phyloP scores from a whole-genome alignment of 192 early-diverging fungal genomes.

The Pilobolus umbonatus region DNA sequence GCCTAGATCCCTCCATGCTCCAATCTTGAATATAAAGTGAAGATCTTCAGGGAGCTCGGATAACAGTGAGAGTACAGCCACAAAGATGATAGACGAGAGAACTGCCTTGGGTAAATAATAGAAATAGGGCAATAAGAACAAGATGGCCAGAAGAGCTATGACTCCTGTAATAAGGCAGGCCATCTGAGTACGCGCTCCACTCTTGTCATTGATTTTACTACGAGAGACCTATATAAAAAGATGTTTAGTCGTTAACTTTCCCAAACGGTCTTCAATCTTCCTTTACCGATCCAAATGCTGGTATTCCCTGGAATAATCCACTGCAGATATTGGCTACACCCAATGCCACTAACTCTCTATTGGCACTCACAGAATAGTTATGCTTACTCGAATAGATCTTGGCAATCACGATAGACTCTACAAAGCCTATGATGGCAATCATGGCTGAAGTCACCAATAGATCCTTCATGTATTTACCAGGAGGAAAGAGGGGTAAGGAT shows the following conservation, averaged over 20 bases:
- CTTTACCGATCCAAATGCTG: slow-evolving; percentile 36
- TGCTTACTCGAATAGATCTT: slow-evolving; percentile 90
- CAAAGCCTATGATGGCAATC: slow-evolving; percentile 95
- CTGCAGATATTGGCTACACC: slow-evolving; percentile 83
- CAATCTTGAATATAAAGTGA: slow-evolving; percentile 71
- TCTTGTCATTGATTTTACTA: slow-evolving; percentile 87
- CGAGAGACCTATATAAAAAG: slow-evolving; percentile 57
- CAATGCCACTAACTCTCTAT: slow-evolving; percentile 90
- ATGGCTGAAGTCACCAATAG: slow-evolving; percentile 80
- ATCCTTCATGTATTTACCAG: slow-evolving; percentile 55
- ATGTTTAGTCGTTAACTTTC: neutral
- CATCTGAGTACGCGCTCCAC: slow-evolving; percentile 83
- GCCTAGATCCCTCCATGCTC: slow-evolving; percentile 77
- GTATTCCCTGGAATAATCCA: slow-evolving; percentile 59
- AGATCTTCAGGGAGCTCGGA: slow-evolving; percentile 70
- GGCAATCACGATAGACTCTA: slow-evolving; percentile 94
- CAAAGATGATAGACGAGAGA: slow-evolving; percentile 68
- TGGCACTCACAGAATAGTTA: slow-evolving; percentile 90
- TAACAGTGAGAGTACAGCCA: slow-evolving; percentile 75
- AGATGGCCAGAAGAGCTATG: slow-evolving; percentile 71
- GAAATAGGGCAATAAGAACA: slow-evolving; percentile 69
- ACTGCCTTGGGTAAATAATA: slow-evolving; percentile 29
- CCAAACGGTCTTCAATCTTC: neutral
- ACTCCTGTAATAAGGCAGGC: slow-evolving; percentile 75
- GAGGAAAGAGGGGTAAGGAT: slow-evolving; percentile 56